A percentile compares a stretch with the other conserved stretches of the same genome.
These are phyloP conservation scores for Trichopus zeylanicus DNA, from an alignment of 116 monocot genomes.

Conservation along the genomic window DNA sequence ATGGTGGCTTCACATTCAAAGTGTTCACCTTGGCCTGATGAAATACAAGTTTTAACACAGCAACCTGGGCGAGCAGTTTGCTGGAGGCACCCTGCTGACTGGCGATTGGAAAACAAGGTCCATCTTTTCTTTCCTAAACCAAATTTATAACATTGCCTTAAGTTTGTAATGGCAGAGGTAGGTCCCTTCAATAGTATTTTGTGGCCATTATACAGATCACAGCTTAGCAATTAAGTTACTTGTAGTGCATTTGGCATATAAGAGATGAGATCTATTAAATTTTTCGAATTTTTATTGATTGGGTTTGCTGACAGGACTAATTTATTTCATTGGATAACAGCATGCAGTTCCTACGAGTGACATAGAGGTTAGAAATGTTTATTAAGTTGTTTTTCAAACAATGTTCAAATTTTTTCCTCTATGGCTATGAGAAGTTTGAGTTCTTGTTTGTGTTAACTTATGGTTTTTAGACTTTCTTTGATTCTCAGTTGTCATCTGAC, in stretches of 20 bases:
- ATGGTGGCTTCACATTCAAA: slow-evolving; percentile 46
- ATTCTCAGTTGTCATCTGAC: neutral
- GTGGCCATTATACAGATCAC: too few species aligned
- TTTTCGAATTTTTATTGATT: slow-evolving; percentile 38
- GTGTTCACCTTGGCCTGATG: slow-evolving; percentile 75
- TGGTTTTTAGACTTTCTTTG: too few species aligned
- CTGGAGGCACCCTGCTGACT: slow-evolving; percentile 83
- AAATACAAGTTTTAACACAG: slow-evolving; percentile 18
- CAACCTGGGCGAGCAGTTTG: slow-evolving; percentile 40
- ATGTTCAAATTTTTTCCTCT: neutral
- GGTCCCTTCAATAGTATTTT: too few species aligned
- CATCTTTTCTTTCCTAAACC: slow-evolving; percentile 22
- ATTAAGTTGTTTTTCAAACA: neutral
- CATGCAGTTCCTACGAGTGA: slow-evolving; percentile 45
- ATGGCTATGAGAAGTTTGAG: neutral
- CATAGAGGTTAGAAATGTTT: slow-evolving; percentile 52
- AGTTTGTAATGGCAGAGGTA: too few species aligned
- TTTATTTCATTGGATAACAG: slow-evolving; percentile 73
- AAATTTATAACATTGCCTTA: slow-evolving; percentile 1
- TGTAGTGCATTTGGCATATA: neutral
- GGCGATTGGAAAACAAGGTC: slow-evolving; percentile 67
- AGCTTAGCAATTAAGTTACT: too few species aligned
- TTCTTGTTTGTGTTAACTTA: too few species aligned
- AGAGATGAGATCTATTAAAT: slow-evolving; percentile 20
- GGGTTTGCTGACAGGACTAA: slow-evolving; percentile 49